A percentile compares a stretch with the other conserved stretches of the same genome.
Evolutionary conservation across 31 red algal species (phyloP).

Genomic region (Pterothamnion heteromorphum): DNA sequence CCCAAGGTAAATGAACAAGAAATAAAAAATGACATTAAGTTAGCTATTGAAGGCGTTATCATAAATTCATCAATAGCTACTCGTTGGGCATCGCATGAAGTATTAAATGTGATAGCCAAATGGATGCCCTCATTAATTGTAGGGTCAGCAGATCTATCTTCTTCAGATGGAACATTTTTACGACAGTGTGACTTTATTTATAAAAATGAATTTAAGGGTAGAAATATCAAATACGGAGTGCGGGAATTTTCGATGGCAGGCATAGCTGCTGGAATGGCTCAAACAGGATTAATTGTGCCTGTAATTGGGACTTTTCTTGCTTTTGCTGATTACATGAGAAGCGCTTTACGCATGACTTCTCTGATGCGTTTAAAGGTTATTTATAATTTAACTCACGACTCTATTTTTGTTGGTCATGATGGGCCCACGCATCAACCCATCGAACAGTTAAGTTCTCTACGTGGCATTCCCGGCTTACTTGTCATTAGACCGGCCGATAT

Average conservation of each 20-base stretch:
- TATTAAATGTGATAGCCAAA: constrained; percentile 68
- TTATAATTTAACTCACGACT: constrained; percentile 90
- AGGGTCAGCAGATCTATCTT: constrained; percentile 93
- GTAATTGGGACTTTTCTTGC: constrained; percentile 95
- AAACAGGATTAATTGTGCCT: constrained; percentile 64
- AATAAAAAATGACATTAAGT: constrained; percentile 64
- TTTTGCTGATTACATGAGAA: constrained; percentile 91
- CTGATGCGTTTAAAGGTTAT: constrained; percentile 75
- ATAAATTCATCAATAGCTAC: constrained; percentile 64
- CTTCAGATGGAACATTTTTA: constrained; percentile 82
- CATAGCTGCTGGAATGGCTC: constrained; percentile 71
- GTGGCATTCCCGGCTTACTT: constrained; percentile 80
- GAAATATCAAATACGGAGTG: constrained; percentile 90
- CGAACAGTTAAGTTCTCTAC: constrained; percentile 80
- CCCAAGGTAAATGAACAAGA: constrained; percentile 60
- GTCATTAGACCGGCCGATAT: constrained; percentile 84
- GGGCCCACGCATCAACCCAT: constrained; percentile 99
- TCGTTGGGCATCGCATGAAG: not conserved
- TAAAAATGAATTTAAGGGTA: constrained; percentile 53
- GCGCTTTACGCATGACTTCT: constrained; percentile 75
- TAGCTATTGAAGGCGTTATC: constrained; percentile 71
- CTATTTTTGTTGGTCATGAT: constrained; percentile 91
- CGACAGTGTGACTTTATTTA: constrained; percentile 77
- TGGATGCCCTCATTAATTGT: constrained; percentile 71
- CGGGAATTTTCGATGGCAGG: constrained; percentile 93